phyloP scores from a whole-genome alignment of 2,329 filamentous ascomycete species.

The Colletotrichum sansevieriae region DNA sequence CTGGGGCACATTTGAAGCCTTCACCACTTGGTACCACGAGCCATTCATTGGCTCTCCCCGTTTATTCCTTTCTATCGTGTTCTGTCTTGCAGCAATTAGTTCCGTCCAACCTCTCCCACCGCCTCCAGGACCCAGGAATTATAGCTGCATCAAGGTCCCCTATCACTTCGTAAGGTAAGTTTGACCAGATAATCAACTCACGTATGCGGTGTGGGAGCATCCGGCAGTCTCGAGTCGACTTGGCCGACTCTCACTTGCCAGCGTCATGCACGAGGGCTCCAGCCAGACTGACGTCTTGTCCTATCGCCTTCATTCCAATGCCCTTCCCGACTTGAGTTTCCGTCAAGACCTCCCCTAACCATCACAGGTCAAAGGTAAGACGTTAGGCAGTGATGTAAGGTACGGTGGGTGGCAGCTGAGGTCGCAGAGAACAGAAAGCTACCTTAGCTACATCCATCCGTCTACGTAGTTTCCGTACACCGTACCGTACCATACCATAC shows the following conservation, averaged over 20 bases:
- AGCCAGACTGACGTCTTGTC: constrained; percentile 13
- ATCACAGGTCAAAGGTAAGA: background rate
- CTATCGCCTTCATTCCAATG: constrained; percentile 24
- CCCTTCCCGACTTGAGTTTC: constrained; percentile 9
- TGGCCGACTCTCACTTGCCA: constrained; percentile 42
- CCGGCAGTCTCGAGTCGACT: constrained; percentile 32
- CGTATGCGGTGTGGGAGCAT: constrained; percentile 36
- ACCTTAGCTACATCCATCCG: background rate
- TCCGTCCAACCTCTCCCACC: constrained; percentile 24
- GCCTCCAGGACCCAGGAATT: constrained; percentile 16
- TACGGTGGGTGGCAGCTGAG: constrained; percentile 3
- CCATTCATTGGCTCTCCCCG: background rate
- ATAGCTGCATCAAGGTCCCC: background rate
- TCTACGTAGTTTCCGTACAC: background rate
- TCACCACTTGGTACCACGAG: background rate
- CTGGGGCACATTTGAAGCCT: constrained; percentile 3
- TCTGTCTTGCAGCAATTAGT: background rate
- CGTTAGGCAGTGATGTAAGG: constrained; percentile 20
- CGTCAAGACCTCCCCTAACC: constrained; percentile 4
- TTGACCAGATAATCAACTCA: background rate
- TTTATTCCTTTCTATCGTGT: constrained; percentile 10
- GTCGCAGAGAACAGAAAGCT: constrained; percentile 16
- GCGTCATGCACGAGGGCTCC: constrained; percentile 33
- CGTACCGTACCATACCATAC: background rate
- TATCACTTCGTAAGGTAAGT: background rate